Evolutionary conservation across 768 basidiomycete genomes (phyloP), one percentile per base, ranked within the genome.

Genomic region (Russula sp.): DNA sequence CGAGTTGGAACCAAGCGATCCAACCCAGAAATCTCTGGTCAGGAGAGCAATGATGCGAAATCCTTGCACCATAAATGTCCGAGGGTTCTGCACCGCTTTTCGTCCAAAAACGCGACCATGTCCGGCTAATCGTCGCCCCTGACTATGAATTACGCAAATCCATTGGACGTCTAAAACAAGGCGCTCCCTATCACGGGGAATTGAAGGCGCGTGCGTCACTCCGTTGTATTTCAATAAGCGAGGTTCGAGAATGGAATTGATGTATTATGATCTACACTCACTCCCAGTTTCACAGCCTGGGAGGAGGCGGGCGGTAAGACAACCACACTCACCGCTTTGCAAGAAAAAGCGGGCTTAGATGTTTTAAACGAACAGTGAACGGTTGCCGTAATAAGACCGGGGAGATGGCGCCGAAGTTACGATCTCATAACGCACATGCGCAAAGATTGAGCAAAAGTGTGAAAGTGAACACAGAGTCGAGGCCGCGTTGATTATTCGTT

Each of bases 21-120:
- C 14, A 36, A 36, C 56, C 49, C 42, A 56, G 43, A 38, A 56
- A 45, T 52, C 20, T 13, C 14, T 50, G 32, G 20, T 36, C 22
- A 34, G 20, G 22, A 45, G 7, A 20, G 18, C 22, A 61, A 39
- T 38, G 60, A 56, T 48, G 46, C 11, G 36, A 32, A 41, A 52
- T n/a, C 22, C 59, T 46, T 2, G 25, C 25, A 54, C 51, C 14
- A 49, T 61, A 49, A 36, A 43, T 18, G 47, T 49, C 60, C 56
- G 56, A 50, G 22, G 51, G 18, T 62, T 58, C 61, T 62, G 61
- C 61, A 62, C 61, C 42, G 56, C 56, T 62, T 62, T 61, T 47
- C 50, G 47, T 25, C 32, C 29, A n/a, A 51, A 20, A 58, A 53
- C 36, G 14, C 42, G n/a, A 36, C 35, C 13, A 60, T 18, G 0